Percentiles rank a stretch among this genome's conserved stretches.
phyloP scores from a whole-genome alignment of 2,329 filamentous ascomycete genomes.

The Colletotrichum spinosum region DNA sequence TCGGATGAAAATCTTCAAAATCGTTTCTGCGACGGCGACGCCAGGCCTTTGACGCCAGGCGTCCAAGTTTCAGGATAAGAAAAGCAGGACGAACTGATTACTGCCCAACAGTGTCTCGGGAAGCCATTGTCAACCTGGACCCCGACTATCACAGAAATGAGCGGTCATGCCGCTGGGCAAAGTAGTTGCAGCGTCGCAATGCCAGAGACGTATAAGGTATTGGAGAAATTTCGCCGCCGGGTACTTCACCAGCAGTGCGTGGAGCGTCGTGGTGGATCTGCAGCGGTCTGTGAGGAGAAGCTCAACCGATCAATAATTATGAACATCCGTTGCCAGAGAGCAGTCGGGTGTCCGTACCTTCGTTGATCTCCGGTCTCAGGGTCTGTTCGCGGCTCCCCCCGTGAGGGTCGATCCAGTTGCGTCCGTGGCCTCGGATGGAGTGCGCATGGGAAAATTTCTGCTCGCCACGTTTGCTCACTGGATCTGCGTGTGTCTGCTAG shows the following conservation, averaged over 20 bases:
- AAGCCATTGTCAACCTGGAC: too few relatives aligned
- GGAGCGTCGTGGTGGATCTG: neutral
- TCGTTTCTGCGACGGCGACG: too few relatives aligned
- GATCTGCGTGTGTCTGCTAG: neutral
- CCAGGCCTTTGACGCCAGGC: too few relatives aligned
- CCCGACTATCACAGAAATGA: too few relatives aligned
- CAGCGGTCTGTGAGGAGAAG: neutral
- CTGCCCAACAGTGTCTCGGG: too few relatives aligned
- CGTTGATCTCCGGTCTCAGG: conserved; percentile 12
- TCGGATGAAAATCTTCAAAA: conserved; percentile 3
- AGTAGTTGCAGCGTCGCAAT: too few relatives aligned
- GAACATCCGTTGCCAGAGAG: neutral
- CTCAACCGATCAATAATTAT: neutral
- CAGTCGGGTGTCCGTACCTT: conserved; percentile 15
- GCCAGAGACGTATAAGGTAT: too few relatives aligned
- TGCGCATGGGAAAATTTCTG: conserved; percentile 16
- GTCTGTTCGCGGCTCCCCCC: conserved; percentile 27
- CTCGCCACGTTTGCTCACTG: conserved; percentile 26
- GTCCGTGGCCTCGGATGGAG: conserved; percentile 5
- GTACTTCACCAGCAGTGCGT: too few relatives aligned
- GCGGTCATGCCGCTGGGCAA: too few relatives aligned
- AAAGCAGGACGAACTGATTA: too few relatives aligned
- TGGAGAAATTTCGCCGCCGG: too few relatives aligned
- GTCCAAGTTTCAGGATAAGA: too few relatives aligned
- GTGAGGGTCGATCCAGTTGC: conserved; percentile 17